phyloP scores from a whole-genome alignment of 2,329 filamentous ascomycete genomes.

The Nothophoma quercina region DNA sequence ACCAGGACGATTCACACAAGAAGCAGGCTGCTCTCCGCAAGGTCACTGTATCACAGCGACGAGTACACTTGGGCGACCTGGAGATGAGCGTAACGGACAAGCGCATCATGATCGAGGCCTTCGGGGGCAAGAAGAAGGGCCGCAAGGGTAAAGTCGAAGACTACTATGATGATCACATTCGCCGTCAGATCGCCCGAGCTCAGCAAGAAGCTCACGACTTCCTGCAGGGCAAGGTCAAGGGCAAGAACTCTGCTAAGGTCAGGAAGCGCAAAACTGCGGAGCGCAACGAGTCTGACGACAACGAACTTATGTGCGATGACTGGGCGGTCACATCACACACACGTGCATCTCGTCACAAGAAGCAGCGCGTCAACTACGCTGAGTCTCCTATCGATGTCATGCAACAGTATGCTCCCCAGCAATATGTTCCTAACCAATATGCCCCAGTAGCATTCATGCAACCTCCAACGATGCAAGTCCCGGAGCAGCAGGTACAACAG shows the following conservation, averaged over 20 bases:
- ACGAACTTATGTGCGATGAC: background rate
- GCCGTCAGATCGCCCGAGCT: background rate
- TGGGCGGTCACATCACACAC: too few relatives aligned
- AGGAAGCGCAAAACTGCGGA: conserved; percentile 3
- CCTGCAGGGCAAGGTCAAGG: background rate
- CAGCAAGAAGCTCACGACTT: conserved; percentile 4
- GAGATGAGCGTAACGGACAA: conserved; percentile 34
- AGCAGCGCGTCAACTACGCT: conserved; percentile 22
- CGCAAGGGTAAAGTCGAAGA: conserved; percentile 13
- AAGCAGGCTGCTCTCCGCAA: conserved; percentile 38
- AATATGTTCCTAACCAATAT: too few relatives aligned
- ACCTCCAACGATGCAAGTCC: background rate
- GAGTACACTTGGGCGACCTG: conserved; percentile 42
- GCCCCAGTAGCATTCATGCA: background rate
- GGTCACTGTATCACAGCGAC: conserved; percentile 30
- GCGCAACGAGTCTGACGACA: conserved; percentile 8
- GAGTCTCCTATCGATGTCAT: conserved; percentile 1
- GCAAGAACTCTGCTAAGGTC: conserved; percentile 1
- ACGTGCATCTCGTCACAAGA: conserved; percentile 14
- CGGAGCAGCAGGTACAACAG: background rate
- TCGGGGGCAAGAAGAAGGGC: conserved; percentile 13
- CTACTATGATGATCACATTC: conserved; percentile 22
- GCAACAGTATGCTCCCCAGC: background rate
- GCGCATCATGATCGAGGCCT: conserved; percentile 19
- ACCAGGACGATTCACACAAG: conserved; percentile 41